These are phyloP conservation scores for Corchorus capsularis DNA, from an alignment of 345 rosid species.

Conservation along the genomic window DNA sequence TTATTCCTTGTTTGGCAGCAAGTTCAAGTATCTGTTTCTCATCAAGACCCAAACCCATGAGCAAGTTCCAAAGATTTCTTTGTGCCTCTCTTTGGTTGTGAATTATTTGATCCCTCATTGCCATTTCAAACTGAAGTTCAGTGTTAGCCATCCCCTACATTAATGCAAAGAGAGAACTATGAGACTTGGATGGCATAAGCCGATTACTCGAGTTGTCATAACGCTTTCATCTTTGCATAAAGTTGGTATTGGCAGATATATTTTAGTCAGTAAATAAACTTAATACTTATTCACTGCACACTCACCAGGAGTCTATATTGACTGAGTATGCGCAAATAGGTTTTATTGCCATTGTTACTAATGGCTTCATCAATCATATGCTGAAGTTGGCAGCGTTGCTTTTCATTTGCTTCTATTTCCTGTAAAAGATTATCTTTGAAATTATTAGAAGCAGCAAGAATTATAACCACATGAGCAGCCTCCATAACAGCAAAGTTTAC, in stretches of 20 bases:
- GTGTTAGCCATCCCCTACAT: slow-evolving; percentile 85
- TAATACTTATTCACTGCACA: slow-evolving; percentile 10
- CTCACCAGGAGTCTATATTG: slow-evolving; percentile 95
- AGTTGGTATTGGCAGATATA: neutral
- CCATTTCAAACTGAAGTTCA: slow-evolving; percentile 96
- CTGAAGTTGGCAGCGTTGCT: slow-evolving; percentile 74
- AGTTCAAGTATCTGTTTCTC: slow-evolving; percentile 72
- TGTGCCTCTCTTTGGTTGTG: slow-evolving; percentile 87
- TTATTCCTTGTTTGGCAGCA: slow-evolving; percentile 80
- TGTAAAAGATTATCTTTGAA: slow-evolving; percentile 29
- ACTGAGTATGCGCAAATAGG: slow-evolving; percentile 81
- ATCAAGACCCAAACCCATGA: slow-evolving; percentile 78
- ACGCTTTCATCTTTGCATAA: neutral
- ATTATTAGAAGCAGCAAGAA: slow-evolving; percentile 15
- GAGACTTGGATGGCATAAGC: slow-evolving; percentile 19
- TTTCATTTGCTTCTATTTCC: slow-evolving; percentile 92
- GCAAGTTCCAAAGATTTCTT: slow-evolving; percentile 76
- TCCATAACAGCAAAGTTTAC: slow-evolving; percentile 37
- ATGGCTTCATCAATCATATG: slow-evolving; percentile 88
- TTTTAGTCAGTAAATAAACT: neutral
- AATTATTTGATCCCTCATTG: slow-evolving; percentile 94
- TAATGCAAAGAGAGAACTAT: slow-evolving; percentile 25
- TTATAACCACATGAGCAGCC: neutral
- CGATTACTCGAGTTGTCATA: neutral
- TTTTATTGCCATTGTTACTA: slow-evolving; percentile 72